Base-by-base conservation (phyloP, 129 eudicot species). In the Flaveria robusta region DNA sequence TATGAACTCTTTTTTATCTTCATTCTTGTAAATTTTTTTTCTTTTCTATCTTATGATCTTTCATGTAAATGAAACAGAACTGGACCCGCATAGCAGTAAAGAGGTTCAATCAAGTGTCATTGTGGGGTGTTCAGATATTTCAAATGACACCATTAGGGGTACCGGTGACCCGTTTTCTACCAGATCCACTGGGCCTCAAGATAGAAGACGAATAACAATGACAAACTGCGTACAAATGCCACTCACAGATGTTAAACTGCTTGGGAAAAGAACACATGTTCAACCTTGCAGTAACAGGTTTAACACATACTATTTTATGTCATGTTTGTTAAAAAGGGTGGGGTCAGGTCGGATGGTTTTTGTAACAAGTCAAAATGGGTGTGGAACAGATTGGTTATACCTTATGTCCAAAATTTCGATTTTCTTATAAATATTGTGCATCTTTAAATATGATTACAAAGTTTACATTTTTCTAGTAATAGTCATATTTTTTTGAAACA, bases 241-340 rank as follows among this genome's bases (percentile, higher is more conserved):
- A 72, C 70, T 78, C 68, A 62, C 49, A 60, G 76, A 86, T 77
- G 83, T 31, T 43, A 50, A 70, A 52, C 74, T 76, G 7, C 62
- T 45, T 62, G 71, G 16, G 60, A 26, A 72, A 79, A 73, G 65
- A 43, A 70, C 58, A 76, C 71, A 37, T 72, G 15, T 76, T 34
- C 70, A 60, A 67, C 77, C 70, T 26, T 70, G 65, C 78, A 79
- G 78, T 54, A 72, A 52, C 74, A 86, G 89, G 89, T 86, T 76
- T 54, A 74, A 45, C 37, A 41, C 70, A 46, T 52, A 27, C 64
- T 9, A 41, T n/a, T 51, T 22, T 65, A 7, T 59, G 1, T 26
- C 34, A 20, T 39, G 52, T 49, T 49, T 62, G 68, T 62, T 62
- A 27, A 0, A 2, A 62, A 29, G 42, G 65, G 62, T 19, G 26